These are phyloP conservation scores for Kluyveromyces nonfermentans DNA, from an alignment of 805 yeast species.

Conservation along the genomic window DNA sequence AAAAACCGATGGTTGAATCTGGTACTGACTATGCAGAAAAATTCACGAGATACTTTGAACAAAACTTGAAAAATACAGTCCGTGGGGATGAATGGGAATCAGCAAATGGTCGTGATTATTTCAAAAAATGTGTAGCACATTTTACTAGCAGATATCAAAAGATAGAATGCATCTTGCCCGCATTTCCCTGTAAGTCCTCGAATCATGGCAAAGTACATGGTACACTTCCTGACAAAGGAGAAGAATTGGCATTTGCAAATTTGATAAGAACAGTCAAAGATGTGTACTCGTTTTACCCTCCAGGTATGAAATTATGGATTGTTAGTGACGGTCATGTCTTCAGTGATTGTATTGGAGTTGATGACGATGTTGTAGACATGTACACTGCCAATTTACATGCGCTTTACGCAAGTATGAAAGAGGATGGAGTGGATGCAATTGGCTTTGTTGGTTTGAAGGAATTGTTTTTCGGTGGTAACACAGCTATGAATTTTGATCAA, in stretches of 20 bases:
- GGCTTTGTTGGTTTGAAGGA: conserved; percentile 37
- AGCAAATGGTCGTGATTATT: conserved; percentile 35
- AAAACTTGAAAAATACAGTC: conserved; percentile 38
- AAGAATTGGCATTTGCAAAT: conserved; percentile 34
- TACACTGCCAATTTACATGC: conserved; percentile 38
- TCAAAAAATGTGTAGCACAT: conserved; percentile 35
- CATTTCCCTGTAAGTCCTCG: conserved; percentile 59
- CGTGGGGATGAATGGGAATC: conserved; percentile 40
- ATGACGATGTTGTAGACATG: conserved; percentile 42
- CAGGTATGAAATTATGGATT: conserved; percentile 47
- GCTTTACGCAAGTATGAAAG: conserved; percentile 33
- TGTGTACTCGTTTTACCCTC: conserved; percentile 37
- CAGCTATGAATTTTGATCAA: conserved; percentile 21
- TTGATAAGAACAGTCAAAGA: conserved; percentile 28
- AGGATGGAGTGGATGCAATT: conserved; percentile 26
- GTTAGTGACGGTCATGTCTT: conserved; percentile 61
- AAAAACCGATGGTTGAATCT: conserved; percentile 6
- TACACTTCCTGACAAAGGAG: conserved; percentile 45
- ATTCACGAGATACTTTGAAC: conserved; percentile 38
- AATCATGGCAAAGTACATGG: conserved; percentile 44
- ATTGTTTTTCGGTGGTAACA: conserved; percentile 28
- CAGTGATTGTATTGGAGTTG: conserved; percentile 55
- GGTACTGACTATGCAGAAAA: conserved; percentile 18
- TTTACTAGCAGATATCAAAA: conserved; percentile 40
- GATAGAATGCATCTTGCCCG: conserved; percentile 51